Conservation (phyloP, 208 protist species). For the Wallacemonas sp. region DNA sequence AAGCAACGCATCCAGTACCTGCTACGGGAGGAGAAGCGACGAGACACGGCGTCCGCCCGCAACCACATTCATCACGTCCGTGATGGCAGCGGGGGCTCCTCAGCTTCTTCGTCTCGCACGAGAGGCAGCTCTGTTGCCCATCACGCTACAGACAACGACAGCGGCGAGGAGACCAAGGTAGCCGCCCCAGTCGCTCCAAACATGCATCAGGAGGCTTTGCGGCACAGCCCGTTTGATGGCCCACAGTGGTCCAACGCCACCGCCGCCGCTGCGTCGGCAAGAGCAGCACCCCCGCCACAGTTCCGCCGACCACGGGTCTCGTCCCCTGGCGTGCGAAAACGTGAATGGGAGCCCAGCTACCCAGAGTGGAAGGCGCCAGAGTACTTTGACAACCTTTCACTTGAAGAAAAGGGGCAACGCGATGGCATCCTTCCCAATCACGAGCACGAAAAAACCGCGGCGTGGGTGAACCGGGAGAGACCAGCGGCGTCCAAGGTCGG, state of each 20-base stretch:
- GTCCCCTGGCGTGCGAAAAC: slow-evolving; percentile 17
- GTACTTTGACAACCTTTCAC: slow-evolving; percentile 61
- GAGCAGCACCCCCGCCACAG: not conserved
- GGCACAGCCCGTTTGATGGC: slow-evolving; percentile 15
- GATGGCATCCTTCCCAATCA: slow-evolving; percentile 26
- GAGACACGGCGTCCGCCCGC: not conserved
- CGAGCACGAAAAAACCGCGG: not conserved
- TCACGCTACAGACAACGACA: not conserved
- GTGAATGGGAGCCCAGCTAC: slow-evolving; percentile 74
- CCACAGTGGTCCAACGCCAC: not conserved
- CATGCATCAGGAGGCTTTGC: slow-evolving; percentile 20
- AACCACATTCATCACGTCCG: not conserved
- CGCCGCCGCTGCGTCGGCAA: not conserved
- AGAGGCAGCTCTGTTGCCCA: not conserved
- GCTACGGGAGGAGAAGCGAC: slow-evolving; percentile 53
- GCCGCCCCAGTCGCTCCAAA: not conserved
- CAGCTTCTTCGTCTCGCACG: not conserved
- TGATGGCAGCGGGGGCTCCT: too few relatives aligned
- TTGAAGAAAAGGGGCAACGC: slow-evolving; percentile 71
- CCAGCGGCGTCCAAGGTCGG: slow-evolving; percentile 56
- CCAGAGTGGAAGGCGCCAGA: slow-evolving; percentile 39
- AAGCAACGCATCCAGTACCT: slow-evolving; percentile 84
- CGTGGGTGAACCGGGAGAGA: slow-evolving; percentile 1
- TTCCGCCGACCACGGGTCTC: not conserved
- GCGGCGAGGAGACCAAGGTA: slow-evolving; percentile 11